Evolutionary conservation across 2,329 filamentous ascomycete genomes (phyloP).

Genomic region (Aspergillus brasiliensis): DNA sequence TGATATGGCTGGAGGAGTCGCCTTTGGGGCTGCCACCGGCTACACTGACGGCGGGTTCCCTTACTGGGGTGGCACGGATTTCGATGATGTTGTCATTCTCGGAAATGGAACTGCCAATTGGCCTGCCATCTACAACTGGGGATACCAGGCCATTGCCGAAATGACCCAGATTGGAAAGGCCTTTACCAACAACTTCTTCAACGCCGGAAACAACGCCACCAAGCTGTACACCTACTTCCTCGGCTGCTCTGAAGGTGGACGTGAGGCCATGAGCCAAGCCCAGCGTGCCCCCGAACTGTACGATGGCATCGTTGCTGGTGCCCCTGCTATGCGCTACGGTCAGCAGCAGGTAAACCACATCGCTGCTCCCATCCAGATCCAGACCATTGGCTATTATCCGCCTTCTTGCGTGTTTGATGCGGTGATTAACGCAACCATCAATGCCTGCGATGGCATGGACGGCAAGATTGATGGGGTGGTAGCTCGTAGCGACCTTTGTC

Average conservation of each 20-base stretch:
- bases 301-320: background rate
- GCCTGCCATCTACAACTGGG: slow-evolving; percentile 1
- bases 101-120: slow-evolving; percentile 1
- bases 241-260: background rate
- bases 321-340: background rate
- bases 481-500: background rate
- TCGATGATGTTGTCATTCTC: background rate
- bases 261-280: background rate
- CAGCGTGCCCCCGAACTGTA: slow-evolving; percentile 1
- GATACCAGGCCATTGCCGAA: background rate
- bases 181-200: background rate
- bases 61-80: background rate
- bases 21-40: background rate
- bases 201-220: background rate
- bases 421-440: background rate
- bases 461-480: background rate
- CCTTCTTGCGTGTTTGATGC: background rate
- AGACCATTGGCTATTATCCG: background rate
- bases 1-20: background rate
- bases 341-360: slow-evolving; percentile 3
- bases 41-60: background rate
- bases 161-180: slow-evolving; percentile 3
- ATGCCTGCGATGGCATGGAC: background rate
- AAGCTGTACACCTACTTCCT: slow-evolving; percentile 1
- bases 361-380: background rate